These are phyloP conservation scores for Phytophthora parvispora DNA, from an alignment of 352 stramenopile species.

Conservation along the genomic window DNA sequence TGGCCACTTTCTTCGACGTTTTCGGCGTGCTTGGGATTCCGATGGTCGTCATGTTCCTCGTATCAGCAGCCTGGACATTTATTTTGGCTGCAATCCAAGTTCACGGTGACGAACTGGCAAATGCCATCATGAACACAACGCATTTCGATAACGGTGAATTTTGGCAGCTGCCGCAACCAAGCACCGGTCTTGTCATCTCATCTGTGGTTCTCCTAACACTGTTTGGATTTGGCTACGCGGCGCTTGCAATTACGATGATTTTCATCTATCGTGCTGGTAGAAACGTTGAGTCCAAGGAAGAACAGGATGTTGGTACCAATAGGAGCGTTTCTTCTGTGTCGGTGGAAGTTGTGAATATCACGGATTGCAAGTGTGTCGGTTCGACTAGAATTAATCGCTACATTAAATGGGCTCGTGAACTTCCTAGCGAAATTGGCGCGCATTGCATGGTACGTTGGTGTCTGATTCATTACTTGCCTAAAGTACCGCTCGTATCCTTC, in stretches of 20 bases:
- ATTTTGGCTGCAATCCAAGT: slow-evolving; percentile 47
- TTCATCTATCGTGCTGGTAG: slow-evolving; percentile 27
- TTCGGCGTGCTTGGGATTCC: neutral
- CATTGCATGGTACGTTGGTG: too few species aligned
- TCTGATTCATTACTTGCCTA: too few species aligned
- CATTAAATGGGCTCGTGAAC: too few species aligned
- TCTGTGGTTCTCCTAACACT: slow-evolving; percentile 34
- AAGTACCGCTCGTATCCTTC: too few species aligned
- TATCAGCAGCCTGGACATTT: slow-evolving; percentile 30
- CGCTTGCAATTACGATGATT: slow-evolving; percentile 40
- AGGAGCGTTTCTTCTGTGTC: too few species aligned
- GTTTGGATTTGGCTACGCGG: slow-evolving; percentile 42
- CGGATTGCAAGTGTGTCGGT: too few species aligned
- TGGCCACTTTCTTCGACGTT: neutral
- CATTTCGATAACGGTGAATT: slow-evolving; percentile 60
- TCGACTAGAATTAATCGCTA: too few species aligned
- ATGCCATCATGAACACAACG: slow-evolving; percentile 45
- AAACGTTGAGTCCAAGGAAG: neutral
- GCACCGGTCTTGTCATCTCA: slow-evolving; percentile 18
- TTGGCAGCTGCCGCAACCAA: slow-evolving; percentile 44
- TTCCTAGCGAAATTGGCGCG: too few species aligned
- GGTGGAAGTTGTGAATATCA: too few species aligned
- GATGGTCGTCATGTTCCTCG: neutral
- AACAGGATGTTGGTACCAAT: too few species aligned
- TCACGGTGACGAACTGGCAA: slow-evolving; percentile 33